These are phyloP conservation scores for Botrytis paeoniae DNA, from an alignment of 2,329 filamentous ascomycete genomes.

Conservation along the genomic window DNA sequence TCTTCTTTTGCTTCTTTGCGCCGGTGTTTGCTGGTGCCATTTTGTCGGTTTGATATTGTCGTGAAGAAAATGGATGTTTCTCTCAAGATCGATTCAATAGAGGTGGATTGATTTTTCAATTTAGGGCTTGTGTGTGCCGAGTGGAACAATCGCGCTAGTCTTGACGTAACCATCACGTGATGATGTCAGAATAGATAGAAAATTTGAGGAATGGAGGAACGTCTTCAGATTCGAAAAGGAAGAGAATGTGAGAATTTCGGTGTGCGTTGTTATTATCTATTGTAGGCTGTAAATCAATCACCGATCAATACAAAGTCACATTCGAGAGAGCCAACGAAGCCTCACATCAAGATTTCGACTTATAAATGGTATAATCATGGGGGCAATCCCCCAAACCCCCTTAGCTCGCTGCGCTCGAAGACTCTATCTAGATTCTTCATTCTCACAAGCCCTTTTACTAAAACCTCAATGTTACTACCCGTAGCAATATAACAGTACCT, in stretches of 20 bases:
- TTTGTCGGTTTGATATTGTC: slow-evolving; percentile 23
- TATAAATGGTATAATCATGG: background rate
- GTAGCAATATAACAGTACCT: background rate
- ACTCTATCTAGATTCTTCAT: background rate
- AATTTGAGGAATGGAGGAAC: background rate
- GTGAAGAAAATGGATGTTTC: slow-evolving; percentile 14
- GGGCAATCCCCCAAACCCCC: background rate
- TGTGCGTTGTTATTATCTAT: no score
- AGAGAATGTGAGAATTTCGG: background rate
- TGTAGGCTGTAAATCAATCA: no score
- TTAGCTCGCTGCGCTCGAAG: background rate
- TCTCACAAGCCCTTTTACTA: background rate
- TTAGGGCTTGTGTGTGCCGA: slow-evolving; percentile 23
- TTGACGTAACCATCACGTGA: background rate
- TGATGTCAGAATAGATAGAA: background rate
- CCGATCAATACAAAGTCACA: no score
- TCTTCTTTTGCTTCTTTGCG: slow-evolving; percentile 81
- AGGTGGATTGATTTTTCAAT: slow-evolving; percentile 19
- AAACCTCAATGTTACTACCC: background rate
- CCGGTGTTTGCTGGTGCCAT: slow-evolving; percentile 56
- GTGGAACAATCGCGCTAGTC: slow-evolving; percentile 14
- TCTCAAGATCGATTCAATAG: slow-evolving; percentile 15
- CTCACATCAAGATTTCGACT: background rate
- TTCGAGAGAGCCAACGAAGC: background rate
- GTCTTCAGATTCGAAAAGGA: background rate